These are phyloP conservation scores for Pichia nanzhaoensis DNA, from an alignment of 805 yeast genomes.

Conservation along the genomic window DNA sequence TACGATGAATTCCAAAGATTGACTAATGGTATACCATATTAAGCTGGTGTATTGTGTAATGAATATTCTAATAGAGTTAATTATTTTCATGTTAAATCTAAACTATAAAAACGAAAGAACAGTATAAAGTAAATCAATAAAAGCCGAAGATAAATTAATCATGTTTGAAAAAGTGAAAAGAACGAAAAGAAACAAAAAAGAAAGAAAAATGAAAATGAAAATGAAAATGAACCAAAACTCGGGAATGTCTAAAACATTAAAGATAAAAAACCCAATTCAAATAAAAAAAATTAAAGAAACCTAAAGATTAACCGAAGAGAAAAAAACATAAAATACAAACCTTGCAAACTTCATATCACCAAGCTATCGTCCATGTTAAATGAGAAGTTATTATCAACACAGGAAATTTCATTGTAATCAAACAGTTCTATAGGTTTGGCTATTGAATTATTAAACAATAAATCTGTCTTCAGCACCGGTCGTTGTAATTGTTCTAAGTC, in stretches of 20 bases:
- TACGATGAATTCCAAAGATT: constrained; percentile 96
- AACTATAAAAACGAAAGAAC: not conserved
- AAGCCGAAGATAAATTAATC: not conserved
- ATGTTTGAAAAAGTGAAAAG: not conserved
- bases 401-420: constrained; percentile 6
- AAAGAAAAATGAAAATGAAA: not conserved
- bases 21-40: constrained; percentile 96
- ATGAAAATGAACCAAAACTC: too few species aligned
- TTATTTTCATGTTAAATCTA: too few species aligned
- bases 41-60: not conserved
- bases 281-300: not conserved
- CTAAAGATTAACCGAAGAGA: not conserved
- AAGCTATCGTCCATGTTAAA: constrained; percentile 12
- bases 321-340: not conserved
- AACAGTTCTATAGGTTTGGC: not conserved
- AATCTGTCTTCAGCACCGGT: too few species aligned
- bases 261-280: not conserved
- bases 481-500: not conserved
- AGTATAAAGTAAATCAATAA: not conserved
- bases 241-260: too few species aligned
- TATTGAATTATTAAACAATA: not conserved
- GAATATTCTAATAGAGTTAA: not conserved
- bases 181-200: not conserved
- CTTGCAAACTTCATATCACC: constrained; percentile 2
- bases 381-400: constrained; percentile 6